Conservation (phyloP, 164 flowering plant species). For the grape (Vitis vinifera) region ASM3070453v1 NC_081811.1:27676001-27676500, state of each 20-base stretch:
- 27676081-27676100: constrained; percentile 71
- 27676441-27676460: constrained; percentile 3
- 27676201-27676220: constrained; percentile 40
- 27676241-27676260: neutral
- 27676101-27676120: constrained; percentile 72
- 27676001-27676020: constrained; percentile 50
- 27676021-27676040: constrained; percentile 70
- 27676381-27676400: constrained; percentile 43
- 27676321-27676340: too few relatives aligned
- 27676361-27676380: constrained; percentile 70
- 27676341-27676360: constrained; percentile 43
- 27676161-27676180: constrained; percentile 38
- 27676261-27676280: neutral
- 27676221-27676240: constrained; percentile 31
- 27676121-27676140: constrained; percentile 37
- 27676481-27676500: constrained; percentile 69
- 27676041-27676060: constrained; percentile 60
- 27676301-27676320: too few relatives aligned
- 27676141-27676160: constrained; percentile 29
- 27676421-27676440: too few relatives aligned
- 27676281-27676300: neutral
- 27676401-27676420: neutral
- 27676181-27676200: constrained; percentile 10
- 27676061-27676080: constrained; percentile 56
- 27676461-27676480: constrained; percentile 48